A percentile compares a stretch with the other conserved stretches of the same genome.
Conservation (phyloP, 148 eudicot genomes). For the Chenopodium formosanum region DNA sequence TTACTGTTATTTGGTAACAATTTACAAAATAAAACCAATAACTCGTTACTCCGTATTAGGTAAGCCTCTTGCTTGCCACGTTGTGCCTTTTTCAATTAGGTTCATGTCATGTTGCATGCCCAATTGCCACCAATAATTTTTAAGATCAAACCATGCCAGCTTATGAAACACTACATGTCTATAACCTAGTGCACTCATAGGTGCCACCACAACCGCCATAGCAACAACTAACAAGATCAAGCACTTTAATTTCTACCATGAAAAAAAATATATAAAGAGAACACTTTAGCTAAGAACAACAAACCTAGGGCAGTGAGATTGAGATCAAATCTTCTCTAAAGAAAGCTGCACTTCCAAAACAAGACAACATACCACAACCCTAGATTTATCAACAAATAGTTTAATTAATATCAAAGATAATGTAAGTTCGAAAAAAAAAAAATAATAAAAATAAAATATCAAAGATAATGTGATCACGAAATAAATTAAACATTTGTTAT, state of each 20-base stretch:
- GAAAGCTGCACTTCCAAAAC: slow-evolving; percentile 19
- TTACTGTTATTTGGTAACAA: too few species aligned
- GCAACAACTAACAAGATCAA: neutral
- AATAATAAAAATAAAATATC: neutral
- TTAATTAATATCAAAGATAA: neutral
- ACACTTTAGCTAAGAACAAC: neutral
- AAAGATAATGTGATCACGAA: slow-evolving; percentile 11
- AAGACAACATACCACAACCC: slow-evolving; percentile 5
- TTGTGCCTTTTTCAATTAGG: too few species aligned
- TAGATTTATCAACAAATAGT: neutral
- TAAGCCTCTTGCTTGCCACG: too few species aligned
- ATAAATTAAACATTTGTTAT: neutral
- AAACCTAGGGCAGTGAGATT: neutral
- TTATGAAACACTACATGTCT: neutral
- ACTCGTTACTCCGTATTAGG: too few species aligned
- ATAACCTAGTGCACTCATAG: neutral
- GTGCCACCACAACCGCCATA: neutral
- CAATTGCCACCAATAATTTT: too few species aligned
- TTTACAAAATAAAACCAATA: rapidly evolving
- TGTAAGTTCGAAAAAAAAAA: neutral
- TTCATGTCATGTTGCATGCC: too few species aligned
- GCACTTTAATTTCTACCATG: neutral
- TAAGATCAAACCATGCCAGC: too few species aligned
- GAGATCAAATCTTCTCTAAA: neutral
- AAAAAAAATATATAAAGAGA: neutral